phyloP scores from a whole-genome alignment of 1,284 basidiomycete species.

The Bjerkandera adusta region DNA sequence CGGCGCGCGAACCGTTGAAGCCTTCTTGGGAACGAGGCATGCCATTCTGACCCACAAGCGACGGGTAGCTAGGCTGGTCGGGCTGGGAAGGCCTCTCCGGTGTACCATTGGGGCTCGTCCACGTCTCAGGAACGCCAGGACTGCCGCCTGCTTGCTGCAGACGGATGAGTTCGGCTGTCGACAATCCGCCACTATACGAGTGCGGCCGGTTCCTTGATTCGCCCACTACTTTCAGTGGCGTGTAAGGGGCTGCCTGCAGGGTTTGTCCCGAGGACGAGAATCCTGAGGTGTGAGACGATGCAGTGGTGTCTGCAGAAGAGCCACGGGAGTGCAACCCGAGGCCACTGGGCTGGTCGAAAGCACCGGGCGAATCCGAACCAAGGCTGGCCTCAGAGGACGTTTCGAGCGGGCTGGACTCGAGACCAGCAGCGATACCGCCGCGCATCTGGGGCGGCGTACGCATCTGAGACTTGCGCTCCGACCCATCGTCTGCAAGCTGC shows the following conservation, averaged over 20 bases:
- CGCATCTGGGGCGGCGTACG: conserved; percentile 66
- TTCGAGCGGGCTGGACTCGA: conserved; percentile 70
- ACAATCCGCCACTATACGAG: conserved; percentile 75
- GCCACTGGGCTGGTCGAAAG: conserved; percentile 58
- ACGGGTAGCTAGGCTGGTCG: conserved; percentile 72
- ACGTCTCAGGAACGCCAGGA: conserved; percentile 29
- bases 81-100: conserved; percentile 33
- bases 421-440: conserved; percentile 48
- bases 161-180: conserved; percentile 67
- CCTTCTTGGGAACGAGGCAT: conserved; percentile 44
- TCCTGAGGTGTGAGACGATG: conserved; percentile 55
- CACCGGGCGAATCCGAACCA: conserved; percentile 63
- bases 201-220: conserved; percentile 74
- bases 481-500: conserved; percentile 57
- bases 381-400: conserved; percentile 67
- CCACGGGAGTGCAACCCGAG: conserved; percentile 68
- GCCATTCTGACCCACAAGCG: conserved; percentile 45
- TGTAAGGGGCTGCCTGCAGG: conserved; percentile 46
- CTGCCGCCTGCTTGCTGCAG: conserved; percentile 64
- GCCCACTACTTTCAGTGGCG: conserved; percentile 48
- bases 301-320: conserved; percentile 70
- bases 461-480: conserved; percentile 49
- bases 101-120: conserved; percentile 29
- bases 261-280: conserved; percentile 52
- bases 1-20: conserved; percentile 40